Evolutionary conservation across 805 yeast genomes (phyloP), one percentile per base, ranked within the genome.

Genomic region (Kluyveromyces aestuarii): DNA sequence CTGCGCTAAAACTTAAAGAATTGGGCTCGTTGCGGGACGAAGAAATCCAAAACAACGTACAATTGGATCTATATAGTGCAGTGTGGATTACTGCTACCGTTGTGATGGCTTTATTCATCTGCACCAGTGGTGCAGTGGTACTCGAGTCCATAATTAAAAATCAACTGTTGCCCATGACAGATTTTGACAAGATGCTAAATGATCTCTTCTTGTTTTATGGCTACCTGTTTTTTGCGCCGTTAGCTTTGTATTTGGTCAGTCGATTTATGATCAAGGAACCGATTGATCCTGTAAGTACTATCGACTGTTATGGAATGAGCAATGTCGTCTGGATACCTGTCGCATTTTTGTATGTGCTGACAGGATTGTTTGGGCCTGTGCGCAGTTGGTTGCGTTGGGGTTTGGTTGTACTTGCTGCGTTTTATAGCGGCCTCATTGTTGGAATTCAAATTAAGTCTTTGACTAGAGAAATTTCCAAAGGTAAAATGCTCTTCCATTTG

Each of bases 71-170:
- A 47, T 91, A 88, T 63, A 96, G 96, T 0, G 84, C 95, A 8
- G 71, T 88, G 17, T 90, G 98, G 98, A 81, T 90, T 41, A 85
- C 91, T 11, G 88, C 89, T 0, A 84, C 96, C 0, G 77, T 87
- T 45, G 79, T 87, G 1, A 79, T 86, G 54, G 70, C 82, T 33
- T 72, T 87, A 62, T 89, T 89, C 67, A 81, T 88, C 50, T 76
- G 89, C 41, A 77, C 84, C 36, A 83, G 95, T 0, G 75, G 86
- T 18, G 77, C 86, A 2, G 80, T 82, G 44, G 60, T 84, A 19
- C 57, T 88, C n/a, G 70, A 80, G 25, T 73, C 77, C 70, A 56
- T 77, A 27, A 74, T 78, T 59, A 57, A 70, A 13, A 67, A 66
- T 27, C 50, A 14, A 59, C 63, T 44, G 63, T 66, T 21, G 70